Evolutionary conservation across 2,329 filamentous ascomycete genomes (phyloP), one percentile per base, ranked within the genome.

Genomic region (Penicillium thymicola): DNA sequence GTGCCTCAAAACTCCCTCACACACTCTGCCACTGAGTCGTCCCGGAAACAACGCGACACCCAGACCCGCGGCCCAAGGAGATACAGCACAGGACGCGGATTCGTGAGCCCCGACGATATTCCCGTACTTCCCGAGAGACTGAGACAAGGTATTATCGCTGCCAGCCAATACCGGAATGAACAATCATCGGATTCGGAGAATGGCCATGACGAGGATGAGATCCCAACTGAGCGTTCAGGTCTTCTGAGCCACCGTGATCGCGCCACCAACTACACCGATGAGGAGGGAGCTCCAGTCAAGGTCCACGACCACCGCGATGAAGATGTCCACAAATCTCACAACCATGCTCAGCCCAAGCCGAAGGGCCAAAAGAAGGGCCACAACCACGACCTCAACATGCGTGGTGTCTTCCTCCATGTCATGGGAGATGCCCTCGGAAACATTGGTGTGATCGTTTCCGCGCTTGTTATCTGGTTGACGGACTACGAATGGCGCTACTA

Each of bases 121-220:
- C 90, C 88, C 70, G 89, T 96, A 51, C 89, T 97, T 70, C 94
- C 94, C 3, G 89, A 91, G 25, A 93, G 88, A 61, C 92, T 97
- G 79, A 83, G 94, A 63, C 89, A 96, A 72, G 91, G 93, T 54
- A 96, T 99, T 65, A 95, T 97, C 63, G 87, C 88, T 37, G 90
- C 90, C n/a, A 88, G 86, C 58, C 83, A 85, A 85, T 57, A 82
- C 83, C 49, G 84, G 38, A 78, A 80, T 4, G 82, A 79, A 5
- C 74, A 79, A 18, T 78, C 62, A n/a, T 75, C 79, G 1, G 81
- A 82, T 16, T 80, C 85, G 4, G 82, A 83, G 27, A 78, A 81
- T 49, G 85, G 85, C 30, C 83, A 80, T 32, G 75, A 74, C 11
- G 82, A 83, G 16, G 80, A 81, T 7, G 76, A 77, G 16, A 75